These are phyloP conservation scores for Irpex rosettiformis DNA, from an alignment of 1,284 basidiomycete species.

Conservation along the genomic window DNA sequence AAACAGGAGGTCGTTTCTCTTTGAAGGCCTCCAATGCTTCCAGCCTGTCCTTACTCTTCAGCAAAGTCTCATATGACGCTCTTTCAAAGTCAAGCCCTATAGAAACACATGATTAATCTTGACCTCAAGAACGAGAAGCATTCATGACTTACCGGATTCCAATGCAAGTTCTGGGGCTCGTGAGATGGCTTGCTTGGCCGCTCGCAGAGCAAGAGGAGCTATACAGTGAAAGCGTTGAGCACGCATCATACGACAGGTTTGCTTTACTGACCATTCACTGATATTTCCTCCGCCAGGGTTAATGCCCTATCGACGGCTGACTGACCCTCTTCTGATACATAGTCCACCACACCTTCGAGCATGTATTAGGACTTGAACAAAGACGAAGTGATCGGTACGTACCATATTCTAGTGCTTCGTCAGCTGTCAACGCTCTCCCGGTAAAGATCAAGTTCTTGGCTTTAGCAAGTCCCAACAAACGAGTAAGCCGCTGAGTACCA, in stretches of 20 bases:
- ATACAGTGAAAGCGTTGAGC: slow-evolving; percentile 2
- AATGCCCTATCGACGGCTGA: slow-evolving; percentile 68
- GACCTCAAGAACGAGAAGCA: not conserved
- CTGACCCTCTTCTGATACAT: slow-evolving; percentile 57
- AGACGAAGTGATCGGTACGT: slow-evolving; percentile 15
- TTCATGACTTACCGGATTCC: slow-evolving; percentile 54
- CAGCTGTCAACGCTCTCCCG: slow-evolving; percentile 58
- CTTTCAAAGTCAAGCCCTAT: slow-evolving; percentile 86
- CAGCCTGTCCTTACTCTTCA: slow-evolving; percentile 73
- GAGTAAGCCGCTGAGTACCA: slow-evolving; percentile 84
- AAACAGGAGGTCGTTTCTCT: slow-evolving; percentile 82
- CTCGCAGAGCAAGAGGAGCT: slow-evolving; percentile 88
- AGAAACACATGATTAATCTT: too few relatives aligned
- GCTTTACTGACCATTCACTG: slow-evolving; percentile 57
- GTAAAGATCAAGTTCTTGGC: slow-evolving; percentile 90
- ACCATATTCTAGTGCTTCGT: slow-evolving; percentile 80
- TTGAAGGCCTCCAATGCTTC: slow-evolving; percentile 90
- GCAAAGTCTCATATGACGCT: slow-evolving; percentile 81
- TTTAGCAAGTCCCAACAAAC: slow-evolving; percentile 77
- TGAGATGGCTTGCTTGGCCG: slow-evolving; percentile 88
- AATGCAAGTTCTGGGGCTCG: slow-evolving; percentile 74
- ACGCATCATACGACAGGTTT: not conserved
- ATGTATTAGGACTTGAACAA: slow-evolving; percentile 1
- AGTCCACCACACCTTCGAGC: slow-evolving; percentile 70
- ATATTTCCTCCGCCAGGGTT: slow-evolving; percentile 61